Evolutionary conservation across 805 yeast species (phyloP).

Genomic region (Myxozyma mucilagina): DNA sequence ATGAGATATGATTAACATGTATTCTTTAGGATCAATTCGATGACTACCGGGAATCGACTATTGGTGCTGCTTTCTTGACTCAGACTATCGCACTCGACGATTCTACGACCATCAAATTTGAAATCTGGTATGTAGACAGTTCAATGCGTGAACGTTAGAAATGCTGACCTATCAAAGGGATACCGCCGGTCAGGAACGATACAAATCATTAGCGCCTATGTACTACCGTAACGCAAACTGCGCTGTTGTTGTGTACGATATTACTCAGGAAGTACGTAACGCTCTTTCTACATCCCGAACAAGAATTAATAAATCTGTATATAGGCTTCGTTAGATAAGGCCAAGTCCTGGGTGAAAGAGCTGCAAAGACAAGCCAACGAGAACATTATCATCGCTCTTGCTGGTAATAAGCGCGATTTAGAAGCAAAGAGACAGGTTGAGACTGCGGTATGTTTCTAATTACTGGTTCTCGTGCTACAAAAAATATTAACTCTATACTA

Average conservation of each 20-base stretch:
- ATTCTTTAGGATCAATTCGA: slow-evolving; percentile 55
- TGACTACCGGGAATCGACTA: slow-evolving; percentile 80
- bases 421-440: slow-evolving; percentile 49
- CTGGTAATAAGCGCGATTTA: slow-evolving; percentile 85
- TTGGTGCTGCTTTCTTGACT: slow-evolving; percentile 97
- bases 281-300: background rate
- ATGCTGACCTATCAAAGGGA: slow-evolving; percentile 53
- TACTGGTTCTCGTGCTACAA: background rate
- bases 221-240: slow-evolving; percentile 77
- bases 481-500: background rate
- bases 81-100: slow-evolving; percentile 60
- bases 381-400: slow-evolving; percentile 75
- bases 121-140: slow-evolving; percentile 45
- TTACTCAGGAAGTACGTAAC: slow-evolving; percentile 51
- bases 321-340: slow-evolving; percentile 68
- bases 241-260: slow-evolving; percentile 86
- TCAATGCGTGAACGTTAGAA: background rate
- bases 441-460: slow-evolving; percentile 36
- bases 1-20: background rate
- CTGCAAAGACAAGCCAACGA: slow-evolving; percentile 77
- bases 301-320: background rate
- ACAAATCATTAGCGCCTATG: slow-evolving; percentile 80
- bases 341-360: slow-evolving; percentile 90
- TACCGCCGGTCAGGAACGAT: slow-evolving; percentile 94
- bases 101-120: slow-evolving; percentile 49